Evolutionary conservation across 257 asterid species (phyloP).

Genomic region (Solanum verrucosum): DNA sequence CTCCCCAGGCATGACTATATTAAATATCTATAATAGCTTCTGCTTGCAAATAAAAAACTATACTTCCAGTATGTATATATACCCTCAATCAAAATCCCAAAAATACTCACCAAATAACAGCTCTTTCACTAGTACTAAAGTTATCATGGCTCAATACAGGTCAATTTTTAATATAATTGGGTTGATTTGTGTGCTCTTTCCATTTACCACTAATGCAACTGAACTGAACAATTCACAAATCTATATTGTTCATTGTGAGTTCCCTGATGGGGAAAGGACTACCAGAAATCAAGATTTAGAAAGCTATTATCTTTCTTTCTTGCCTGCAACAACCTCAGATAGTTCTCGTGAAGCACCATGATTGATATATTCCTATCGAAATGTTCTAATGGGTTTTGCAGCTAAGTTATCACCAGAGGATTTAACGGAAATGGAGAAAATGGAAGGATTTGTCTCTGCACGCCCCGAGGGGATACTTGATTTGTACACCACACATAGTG

Average conservation of each 20-base stretch:
- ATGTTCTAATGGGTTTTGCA: conserved; percentile 18
- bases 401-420: conserved; percentile 11
- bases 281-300: conserved; percentile 1
- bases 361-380: conserved; percentile 9
- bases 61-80: not conserved
- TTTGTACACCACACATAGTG: conserved; percentile 10
- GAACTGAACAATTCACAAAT: not conserved
- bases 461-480: not conserved
- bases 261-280: not conserved
- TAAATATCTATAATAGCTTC: not conserved
- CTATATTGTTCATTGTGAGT: conserved; percentile 23
- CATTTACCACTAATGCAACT: not conserved
- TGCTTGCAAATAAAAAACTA: not conserved
- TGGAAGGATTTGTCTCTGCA: conserved; percentile 12
- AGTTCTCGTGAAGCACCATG: not conserved
- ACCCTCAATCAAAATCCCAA: not conserved
- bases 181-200: not conserved
- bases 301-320: conserved; percentile 15
- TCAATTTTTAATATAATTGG: not conserved
- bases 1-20: not conserved
- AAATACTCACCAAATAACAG: not conserved
- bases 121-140: not conserved
- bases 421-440: conserved; percentile 5
- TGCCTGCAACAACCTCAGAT: not conserved
- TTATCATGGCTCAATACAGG: not conserved